Percentiles rank a stretch among this genome's conserved stretches.
phyloP scores from a whole-genome alignment of 192 early-diverging fungal genomes.

The Coemansia aciculifera region DNA sequence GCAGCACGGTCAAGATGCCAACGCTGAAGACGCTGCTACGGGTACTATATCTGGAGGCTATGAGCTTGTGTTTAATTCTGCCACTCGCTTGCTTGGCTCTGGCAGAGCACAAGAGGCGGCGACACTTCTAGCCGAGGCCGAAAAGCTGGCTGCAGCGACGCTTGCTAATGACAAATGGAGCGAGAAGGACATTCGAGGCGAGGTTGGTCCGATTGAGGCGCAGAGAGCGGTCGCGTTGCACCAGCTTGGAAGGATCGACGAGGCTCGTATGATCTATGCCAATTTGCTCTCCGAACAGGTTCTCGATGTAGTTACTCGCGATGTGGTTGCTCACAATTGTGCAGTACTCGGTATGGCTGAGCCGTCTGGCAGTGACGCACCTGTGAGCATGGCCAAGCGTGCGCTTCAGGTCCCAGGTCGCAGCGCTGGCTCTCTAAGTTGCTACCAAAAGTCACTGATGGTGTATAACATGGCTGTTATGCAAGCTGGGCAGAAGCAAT shows the following conservation, averaged over 20 bases:
- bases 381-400: conserved; percentile 22
- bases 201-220: conserved; percentile 40
- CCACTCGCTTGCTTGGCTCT: conserved; percentile 33
- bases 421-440: conserved; percentile 18
- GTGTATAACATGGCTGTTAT: conserved; percentile 44
- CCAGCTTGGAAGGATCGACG: conserved; percentile 10
- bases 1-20: conserved; percentile 9
- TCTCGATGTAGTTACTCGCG: conserved; percentile 26
- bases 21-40: neutral
- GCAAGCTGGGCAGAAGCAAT: conserved; percentile 32
- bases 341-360: neutral
- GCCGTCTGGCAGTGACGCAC: neutral
- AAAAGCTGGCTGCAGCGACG: conserved; percentile 15
- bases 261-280: conserved; percentile 23
- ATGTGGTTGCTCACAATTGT: conserved; percentile 33
- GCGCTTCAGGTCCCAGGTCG: conserved; percentile 31
- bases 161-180: conserved; percentile 28
- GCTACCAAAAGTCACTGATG: conserved; percentile 37
- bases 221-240: conserved; percentile 43
- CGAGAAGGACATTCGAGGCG: conserved; percentile 33
- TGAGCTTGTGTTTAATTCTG: conserved; percentile 44
- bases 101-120: conserved; percentile 26
- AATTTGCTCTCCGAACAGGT: conserved; percentile 11
- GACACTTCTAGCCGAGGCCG: conserved; percentile 22
- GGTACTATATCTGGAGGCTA: conserved; percentile 11